Evolutionary conservation across 345 rosid genomes (phyloP).

Genomic region (Passiflora organensis): DNA sequence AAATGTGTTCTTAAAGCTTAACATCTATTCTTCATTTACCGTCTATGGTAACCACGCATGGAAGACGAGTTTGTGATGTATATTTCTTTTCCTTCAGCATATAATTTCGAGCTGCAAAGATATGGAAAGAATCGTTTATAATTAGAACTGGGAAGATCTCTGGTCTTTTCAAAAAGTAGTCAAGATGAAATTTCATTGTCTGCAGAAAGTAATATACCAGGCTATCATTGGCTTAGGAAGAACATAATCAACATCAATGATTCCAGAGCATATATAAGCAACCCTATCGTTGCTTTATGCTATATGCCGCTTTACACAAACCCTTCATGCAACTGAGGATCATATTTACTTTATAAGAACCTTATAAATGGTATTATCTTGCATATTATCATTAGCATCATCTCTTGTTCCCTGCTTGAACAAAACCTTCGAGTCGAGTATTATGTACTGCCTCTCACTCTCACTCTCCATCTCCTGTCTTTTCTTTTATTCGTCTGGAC

Average conservation of each 20-base stretch:
- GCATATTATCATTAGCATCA: slow-evolving; percentile 2
- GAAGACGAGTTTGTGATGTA: slow-evolving; percentile 13
- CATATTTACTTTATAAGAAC: neutral
- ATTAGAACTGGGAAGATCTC: slow-evolving; percentile 15
- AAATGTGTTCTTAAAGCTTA: slow-evolving; percentile 14
- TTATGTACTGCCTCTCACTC: no score
- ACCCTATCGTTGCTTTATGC: slow-evolving; percentile 41
- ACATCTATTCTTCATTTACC: slow-evolving; percentile 21
- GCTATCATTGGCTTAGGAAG: slow-evolving; percentile 42
- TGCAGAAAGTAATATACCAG: slow-evolving; percentile 21
- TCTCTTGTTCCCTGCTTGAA: neutral
- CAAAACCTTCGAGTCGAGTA: neutral
- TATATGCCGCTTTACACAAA: neutral
- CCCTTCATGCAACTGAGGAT: neutral
- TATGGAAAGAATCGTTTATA: slow-evolving; percentile 10
- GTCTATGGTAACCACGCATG: slow-evolving; percentile 13
- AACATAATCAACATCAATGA: slow-evolving; percentile 37
- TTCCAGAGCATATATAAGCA: slow-evolving; percentile 17
- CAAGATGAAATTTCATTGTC: slow-evolving; percentile 36
- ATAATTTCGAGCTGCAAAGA: slow-evolving; percentile 7
- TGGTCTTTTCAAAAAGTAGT: slow-evolving; percentile 31
- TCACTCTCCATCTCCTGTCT: neutral
- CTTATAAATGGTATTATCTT: slow-evolving; percentile 1
- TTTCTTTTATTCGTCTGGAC: neutral
- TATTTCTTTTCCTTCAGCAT: slow-evolving; percentile 2